Evolutionary conservation across 2,329 filamentous ascomycete genomes (phyloP).

Genomic region (Microsporum ferrugineum): DNA sequence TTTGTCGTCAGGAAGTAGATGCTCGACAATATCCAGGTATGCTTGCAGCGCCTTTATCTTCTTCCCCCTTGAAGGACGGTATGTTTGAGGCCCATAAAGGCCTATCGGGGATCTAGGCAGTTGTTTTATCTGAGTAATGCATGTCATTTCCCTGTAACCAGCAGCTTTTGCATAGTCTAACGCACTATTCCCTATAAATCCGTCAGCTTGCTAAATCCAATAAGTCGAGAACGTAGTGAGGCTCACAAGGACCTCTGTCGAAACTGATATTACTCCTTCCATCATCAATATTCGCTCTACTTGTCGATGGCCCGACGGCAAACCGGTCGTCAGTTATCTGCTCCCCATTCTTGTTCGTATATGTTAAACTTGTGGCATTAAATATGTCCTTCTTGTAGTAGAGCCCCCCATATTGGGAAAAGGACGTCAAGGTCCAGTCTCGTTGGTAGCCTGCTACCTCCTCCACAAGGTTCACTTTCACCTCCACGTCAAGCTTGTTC

Average conservation of each 20-base stretch:
- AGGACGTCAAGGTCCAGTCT: conserved; percentile 17
- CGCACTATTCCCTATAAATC: conserved; percentile 23
- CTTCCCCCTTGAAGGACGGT: conserved; percentile 23
- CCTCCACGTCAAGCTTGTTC: conserved; percentile 13
- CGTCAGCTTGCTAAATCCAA: background rate
- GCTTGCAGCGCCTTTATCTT: conserved; percentile 21
- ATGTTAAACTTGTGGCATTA: conserved; percentile 16
- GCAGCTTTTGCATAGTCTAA: conserved; percentile 24
- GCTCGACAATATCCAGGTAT: conserved; percentile 24
- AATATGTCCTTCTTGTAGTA: conserved; percentile 18
- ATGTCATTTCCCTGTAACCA: conserved; percentile 25
- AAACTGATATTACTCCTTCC: too few species aligned
- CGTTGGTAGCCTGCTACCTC: conserved; percentile 17
- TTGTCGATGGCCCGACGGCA: conserved; percentile 17
- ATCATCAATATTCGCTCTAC: conserved; percentile 18
- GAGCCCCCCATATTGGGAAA: conserved; percentile 14
- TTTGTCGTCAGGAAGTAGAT: conserved; percentile 22
- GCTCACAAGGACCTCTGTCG: conserved; percentile 19
- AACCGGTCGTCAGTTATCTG: conserved; percentile 16
- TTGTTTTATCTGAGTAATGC: conserved; percentile 21
- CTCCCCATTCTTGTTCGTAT: conserved; percentile 14
- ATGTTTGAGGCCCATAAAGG: conserved; percentile 21
- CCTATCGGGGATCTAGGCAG: conserved; percentile 17
- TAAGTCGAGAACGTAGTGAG: conserved; percentile 11
- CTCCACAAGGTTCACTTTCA: conserved; percentile 14